Evolutionary conservation across 176 grass and related monocot genomes (phyloP), one percentile per base, ranked within the genome.

Genomic region (Chloris gayana): DNA sequence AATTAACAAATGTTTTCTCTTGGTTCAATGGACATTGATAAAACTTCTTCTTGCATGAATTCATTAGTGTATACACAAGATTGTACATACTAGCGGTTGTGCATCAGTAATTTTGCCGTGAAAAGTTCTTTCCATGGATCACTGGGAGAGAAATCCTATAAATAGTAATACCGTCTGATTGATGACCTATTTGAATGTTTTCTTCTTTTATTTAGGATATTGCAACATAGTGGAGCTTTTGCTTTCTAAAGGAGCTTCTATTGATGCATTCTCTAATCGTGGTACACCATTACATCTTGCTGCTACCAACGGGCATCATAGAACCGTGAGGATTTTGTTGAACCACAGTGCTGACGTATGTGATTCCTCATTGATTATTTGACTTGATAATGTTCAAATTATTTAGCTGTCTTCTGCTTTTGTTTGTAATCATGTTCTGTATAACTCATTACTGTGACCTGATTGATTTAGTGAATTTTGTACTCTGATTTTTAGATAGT

Each of bases 201-300:
- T 76, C 17, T 76, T 76, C 14, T 76, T 76, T 63, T 62, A 22
- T 65, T 26, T 42, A 66, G 75, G 75, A 34, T 49, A 50, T 78
- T 65, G 42, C 75, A 65, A 78, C 31, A 50, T 78, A 50, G 75
- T 78, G 12, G 41, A 78, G 44, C 27, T 50, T 45, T 72, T 72
- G 45, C 69, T 50, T 50, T 29, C 26, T 18, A 72, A 72, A 72
- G 60, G 75, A 27, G 75, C 75, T 50, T 64, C 25, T 47, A 29
- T 78, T 78, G 42, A 78, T 50, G 39, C 29, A 33, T 46, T 78
- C 47, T 47, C 75, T 78, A 46, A 47, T 78, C 60, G 42, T 78
- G 75, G 75, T 32, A 78, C 75, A 34, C 75, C 75, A 50, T 60
- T 78, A 8, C 75, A 78, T 42, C 58, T 64, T 49, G 60, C 60